Evolutionary conservation across 1,284 basidiomycete species (phyloP), one percentile per base, ranked within the genome.

Genomic region (Pisolithus thermaeus): DNA sequence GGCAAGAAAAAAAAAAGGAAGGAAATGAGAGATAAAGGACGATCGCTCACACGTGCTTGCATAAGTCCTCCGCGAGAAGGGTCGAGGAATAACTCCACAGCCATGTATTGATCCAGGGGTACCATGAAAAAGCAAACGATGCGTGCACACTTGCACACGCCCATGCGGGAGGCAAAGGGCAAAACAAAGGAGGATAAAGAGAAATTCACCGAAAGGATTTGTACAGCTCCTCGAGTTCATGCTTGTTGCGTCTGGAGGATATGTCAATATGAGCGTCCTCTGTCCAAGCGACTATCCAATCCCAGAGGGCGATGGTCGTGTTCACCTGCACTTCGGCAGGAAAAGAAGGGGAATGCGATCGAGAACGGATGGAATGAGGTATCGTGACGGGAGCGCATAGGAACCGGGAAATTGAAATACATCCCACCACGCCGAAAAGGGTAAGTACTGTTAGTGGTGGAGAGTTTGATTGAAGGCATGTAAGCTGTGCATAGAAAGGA

Each of bases 251-350:
- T 16, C 42, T 62, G 39, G 61, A 46, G 0, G 63, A 47, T 39
- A 79, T 81, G 1, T 74, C 69, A 49, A 95, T 72, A 45, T 79
- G 68, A 0, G 89, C 88, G 57, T 93, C 87, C 59, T 85, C 80
- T 61, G 87, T 86, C 50, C 79, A 76, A 18, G 83, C 80, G 36
- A 96, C 77, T 62, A 96, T 95, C 16, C 87, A 81, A 70, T 96
- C 92, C 92, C 93, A 96, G 22, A 96, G 77, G 30, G 94, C 90
- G 1, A 93, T 87, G 41, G 88, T 78, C 64, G 94, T 95, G 55
- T 81, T 76, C 1, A 83, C 78, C 87, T 92, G 42, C 18, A 49
- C 54, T 39, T 60, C 30, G 7, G 47, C 50, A 43, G 32, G 2
- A 27, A 2, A 27, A 27, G 7, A 20, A 44, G 35, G 43, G 25